Percentiles rank a stretch among this genome's conserved stretches.
These are phyloP conservation scores for Scolecobasidium constrictum DNA, from an alignment of 2,329 filamentous ascomycete genomes.

Conservation along the genomic window DNA sequence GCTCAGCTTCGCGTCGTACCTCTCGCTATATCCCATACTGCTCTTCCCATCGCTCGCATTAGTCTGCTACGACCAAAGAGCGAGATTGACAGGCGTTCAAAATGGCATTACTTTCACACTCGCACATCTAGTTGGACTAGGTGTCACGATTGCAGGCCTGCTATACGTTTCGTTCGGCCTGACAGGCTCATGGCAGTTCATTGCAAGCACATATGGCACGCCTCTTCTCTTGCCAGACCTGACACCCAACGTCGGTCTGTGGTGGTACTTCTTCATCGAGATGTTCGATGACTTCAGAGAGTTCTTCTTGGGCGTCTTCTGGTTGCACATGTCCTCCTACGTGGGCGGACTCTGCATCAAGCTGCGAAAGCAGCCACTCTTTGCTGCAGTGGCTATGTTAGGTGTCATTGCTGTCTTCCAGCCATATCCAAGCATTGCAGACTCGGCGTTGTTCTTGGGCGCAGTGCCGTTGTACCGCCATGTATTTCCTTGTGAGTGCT, in stretches of 20 bases:
- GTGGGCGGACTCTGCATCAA: constrained; percentile 77
- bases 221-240: constrained; percentile 85
- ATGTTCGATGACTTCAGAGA: constrained; percentile 98
- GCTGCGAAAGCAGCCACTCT: constrained; percentile 74
- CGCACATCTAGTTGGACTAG: constrained; percentile 42
- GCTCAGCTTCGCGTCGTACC: constrained; percentile 76
- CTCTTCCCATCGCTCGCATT: constrained; percentile 74
- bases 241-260: constrained; percentile 88
- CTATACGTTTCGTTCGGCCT: constrained; percentile 63
- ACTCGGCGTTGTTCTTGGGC: constrained; percentile 76
- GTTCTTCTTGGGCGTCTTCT: constrained; percentile 97
- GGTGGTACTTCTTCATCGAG: constrained; percentile 99
- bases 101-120: constrained; percentile 40
- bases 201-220: constrained; percentile 82
- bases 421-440: constrained; percentile 87
- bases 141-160: constrained; percentile 46
- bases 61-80: constrained; percentile 64
- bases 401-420: constrained; percentile 94
- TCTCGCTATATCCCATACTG: constrained; percentile 84
- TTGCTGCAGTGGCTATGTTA: constrained; percentile 71
- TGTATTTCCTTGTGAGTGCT: constrained; percentile 62
- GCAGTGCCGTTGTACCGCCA: constrained; percentile 82
- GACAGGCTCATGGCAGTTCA: constrained; percentile 78
- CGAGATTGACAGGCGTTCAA: constrained; percentile 11
- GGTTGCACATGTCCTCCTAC: constrained; percentile 87